Conservation (phyloP, 164 flowering plant species). For the grape (Vitis vinifera) region DNA sequence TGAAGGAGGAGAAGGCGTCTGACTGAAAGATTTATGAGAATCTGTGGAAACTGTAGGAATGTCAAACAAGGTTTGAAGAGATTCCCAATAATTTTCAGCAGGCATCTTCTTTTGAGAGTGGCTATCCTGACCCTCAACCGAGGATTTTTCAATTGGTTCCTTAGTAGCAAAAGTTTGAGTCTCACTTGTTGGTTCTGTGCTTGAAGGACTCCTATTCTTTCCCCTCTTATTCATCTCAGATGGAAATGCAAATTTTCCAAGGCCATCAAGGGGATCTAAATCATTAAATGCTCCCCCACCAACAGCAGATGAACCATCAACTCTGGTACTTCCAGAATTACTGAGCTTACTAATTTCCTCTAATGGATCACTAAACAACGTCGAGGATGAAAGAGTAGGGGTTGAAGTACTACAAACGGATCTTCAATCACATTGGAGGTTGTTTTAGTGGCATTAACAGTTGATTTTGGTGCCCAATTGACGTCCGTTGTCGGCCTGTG, state of each 20-base stretch:
- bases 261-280: constrained; percentile 53
- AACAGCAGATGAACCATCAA: constrained; percentile 36
- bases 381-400: constrained; percentile 36
- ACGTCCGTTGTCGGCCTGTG: constrained; percentile 48
- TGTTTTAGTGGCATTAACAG: constrained; percentile 33
- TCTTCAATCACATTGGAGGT: constrained; percentile 47
- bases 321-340: constrained; percentile 33
- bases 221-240: constrained; percentile 31
- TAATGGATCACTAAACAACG: constrained; percentile 46
- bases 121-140: constrained; percentile 34
- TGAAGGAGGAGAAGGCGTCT: constrained; percentile 37
- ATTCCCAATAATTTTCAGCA: constrained; percentile 37
- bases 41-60: constrained; percentile 49
- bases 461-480: constrained; percentile 27
- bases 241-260: constrained; percentile 46
- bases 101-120: constrained; percentile 38
- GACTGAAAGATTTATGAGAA: constrained; percentile 34
- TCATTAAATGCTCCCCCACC: constrained; percentile 52
- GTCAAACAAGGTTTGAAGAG: constrained; percentile 51
- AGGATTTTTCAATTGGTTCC: constrained; percentile 38
- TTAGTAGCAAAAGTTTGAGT: constrained; percentile 25
- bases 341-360: constrained; percentile 44
- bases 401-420: constrained; percentile 62
- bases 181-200: constrained; percentile 26
- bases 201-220: constrained; percentile 42